Base-by-base conservation (phyloP, 2,329 filamentous ascomycete genomes). In the Alternaria hordeiaustralica region DNA sequence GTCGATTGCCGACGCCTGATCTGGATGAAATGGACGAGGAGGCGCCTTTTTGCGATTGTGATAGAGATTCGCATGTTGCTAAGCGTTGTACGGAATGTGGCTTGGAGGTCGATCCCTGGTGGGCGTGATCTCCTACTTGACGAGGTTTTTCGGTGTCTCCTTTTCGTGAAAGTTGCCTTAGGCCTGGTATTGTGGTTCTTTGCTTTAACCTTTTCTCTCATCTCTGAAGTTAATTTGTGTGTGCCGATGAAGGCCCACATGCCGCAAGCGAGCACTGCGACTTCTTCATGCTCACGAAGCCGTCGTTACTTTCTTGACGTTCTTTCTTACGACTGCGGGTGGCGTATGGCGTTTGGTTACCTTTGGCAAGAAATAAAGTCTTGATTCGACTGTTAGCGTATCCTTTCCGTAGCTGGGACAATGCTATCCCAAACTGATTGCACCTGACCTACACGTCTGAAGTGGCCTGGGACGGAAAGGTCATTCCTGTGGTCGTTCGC, bases 401-500 rank as follows among this genome's bases (percentile, higher is more conserved):
- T 33, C 28, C 28, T 0, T 1, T 3, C 4, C 28, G 28, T 33
- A 33, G 28, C 28, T 3, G 2, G 28, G 3, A 33, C 13, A 15
- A 18, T 4, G 4, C 15, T 30, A 6, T n/a, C 50, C 7, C 18
- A n/a, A 6, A 36, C 4, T 33, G 18, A n/a, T 23, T 36, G 18
- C 9, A 4, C 26, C 23, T 54, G 28, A 13, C 9, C 18, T 11
- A 30, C 12, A 23, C 25, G n/a, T 20, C 15, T 10, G 13, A 4
- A 50, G 15, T 12, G 30, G 1, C 7, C 9, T 10, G 26, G n/a
- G n/a, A 15, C 18, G 33, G 20, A 5, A 5, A 12, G 7, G 9
- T 67, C 62, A 78, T 56, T 78, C 75, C 23, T 71, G 71, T 7
- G 74, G 66, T 58, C 84, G 86, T 33, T 84, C 85, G 68, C 87